Evolutionary conservation across 345 rosid genomes (phyloP), one percentile per base, ranked within the genome.

Genomic region (Arabidopsis arenosa): DNA sequence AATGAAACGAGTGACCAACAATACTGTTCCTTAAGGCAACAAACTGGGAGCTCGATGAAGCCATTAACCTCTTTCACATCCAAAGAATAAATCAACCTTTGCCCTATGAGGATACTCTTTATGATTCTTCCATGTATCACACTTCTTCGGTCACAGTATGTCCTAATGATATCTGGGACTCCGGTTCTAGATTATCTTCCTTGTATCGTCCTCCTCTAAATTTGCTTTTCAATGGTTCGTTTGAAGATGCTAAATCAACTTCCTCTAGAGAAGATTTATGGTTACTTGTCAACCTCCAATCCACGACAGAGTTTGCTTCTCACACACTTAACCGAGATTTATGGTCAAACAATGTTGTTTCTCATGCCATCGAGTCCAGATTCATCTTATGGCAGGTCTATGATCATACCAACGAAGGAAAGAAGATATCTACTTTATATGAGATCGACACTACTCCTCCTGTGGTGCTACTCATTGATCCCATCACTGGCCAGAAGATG

Each of bases 401-500:
- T 53, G 70, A 61, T 60, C 17, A 60, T 69, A 76, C 64, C 0
- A 9, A 5, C 0, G 90, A 88, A 63, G 97, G 98, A 41, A 72
- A 71, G 82, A 92, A 88, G 76, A 85, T 94, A 28, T 86, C 95
- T 77, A 94, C 88, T 21, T 87, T 84, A 55, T 92, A 92, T 83
- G 82, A 70, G 68, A 74, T 92, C 80, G 86, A 86, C 66, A 81
- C 88, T 8, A 66, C 82, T 78, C 97, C 94, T 65, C 71, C 65
- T 28, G 96, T 87, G 28, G 84, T 93, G 51, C 96, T 93, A 1
- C 86, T 93, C 37, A 78, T 90, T 35, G 94, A 93, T 63, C 96
- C 98, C 61, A 85, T 90, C 74, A 90, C 98, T 1, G 98, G 96
- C 35, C 91, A 89, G 70, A 89, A 85, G 81, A 89, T 93, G 89